Evolutionary conservation across 768 basidiomycete genomes (phyloP), one percentile per base, ranked within the genome.

Genomic region (Hirschioporus abietinus): DNA sequence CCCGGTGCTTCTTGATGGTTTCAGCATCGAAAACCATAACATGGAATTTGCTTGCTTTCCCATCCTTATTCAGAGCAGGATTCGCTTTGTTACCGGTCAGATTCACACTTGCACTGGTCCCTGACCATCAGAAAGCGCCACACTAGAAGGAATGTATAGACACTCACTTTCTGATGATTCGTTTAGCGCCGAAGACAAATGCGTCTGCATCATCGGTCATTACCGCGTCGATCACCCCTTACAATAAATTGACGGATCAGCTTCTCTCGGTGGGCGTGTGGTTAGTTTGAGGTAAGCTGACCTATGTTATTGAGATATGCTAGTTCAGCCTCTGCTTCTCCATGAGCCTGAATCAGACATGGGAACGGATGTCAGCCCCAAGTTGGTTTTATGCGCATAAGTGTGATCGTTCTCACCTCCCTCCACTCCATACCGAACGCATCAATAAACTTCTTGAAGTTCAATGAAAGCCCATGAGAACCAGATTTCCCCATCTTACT

Each of bases 341-440:
- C 82, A 12, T 76, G 76, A 7, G 82, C 82, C 80, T 81, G 60
- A 1, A 60, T 52, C 42, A 52, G 20, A 52, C 42, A 52, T 52
- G 42, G 42, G 42, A 52, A 52, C 42, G 42, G 15, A 15, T 52
- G 42, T 52, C 42, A 52, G 42, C 12, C 42, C 12, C 15, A 20
- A 52, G 42, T 52, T 52, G 42, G 42, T 12, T 3, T 52, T 52
- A 52, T 52, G 42, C 42, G 42, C 42, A 52, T 25, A 61, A 61
- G 30, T 61, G 30, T 6, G 60, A 12, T 12, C 60, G 17, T 59
- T 74, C 85, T 59, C 72, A 86, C 88, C 74, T 82, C 85, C 70
- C 86, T 80, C 87, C 89, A 91, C 72, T 91, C 89, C 70, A 91
- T 92, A 1, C 91, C 91, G 76, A 91, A 92, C 0, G 90, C 88